Evolutionary conservation across 306 rosid genomes (phyloP).

Genomic region (Inga oerstediana): DNA sequence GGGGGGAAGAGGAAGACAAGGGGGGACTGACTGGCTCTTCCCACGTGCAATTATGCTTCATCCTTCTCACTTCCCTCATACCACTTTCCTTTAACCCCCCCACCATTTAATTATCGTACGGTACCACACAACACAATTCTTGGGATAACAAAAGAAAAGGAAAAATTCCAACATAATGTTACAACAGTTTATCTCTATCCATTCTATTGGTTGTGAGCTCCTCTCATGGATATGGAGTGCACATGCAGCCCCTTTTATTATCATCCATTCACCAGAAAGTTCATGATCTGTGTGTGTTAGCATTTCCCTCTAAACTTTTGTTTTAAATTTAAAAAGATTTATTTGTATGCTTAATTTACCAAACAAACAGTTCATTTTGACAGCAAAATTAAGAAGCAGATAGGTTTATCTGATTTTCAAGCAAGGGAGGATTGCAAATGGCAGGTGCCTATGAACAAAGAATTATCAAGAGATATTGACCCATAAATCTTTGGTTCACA

Average conservation of each 20-base stretch:
- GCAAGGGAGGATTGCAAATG: neutral
- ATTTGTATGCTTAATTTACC: neutral
- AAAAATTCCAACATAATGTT: neutral
- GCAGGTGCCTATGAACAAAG: neutral
- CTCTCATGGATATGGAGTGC: conserved; percentile 38
- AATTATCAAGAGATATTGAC: neutral
- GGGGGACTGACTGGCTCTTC: conserved; percentile 44
- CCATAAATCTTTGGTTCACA: neutral
- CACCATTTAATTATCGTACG: conserved; percentile 42
- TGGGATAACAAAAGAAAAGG: conserved; percentile 47
- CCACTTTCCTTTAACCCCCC: conserved; percentile 5
- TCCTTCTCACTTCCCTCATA: conserved; percentile 24
- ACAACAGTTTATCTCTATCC: neutral
- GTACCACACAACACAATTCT: conserved; percentile 35
- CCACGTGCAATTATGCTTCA: conserved; percentile 76
- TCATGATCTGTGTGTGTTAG: neutral
- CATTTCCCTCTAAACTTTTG: neutral
- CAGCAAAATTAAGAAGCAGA: neutral
- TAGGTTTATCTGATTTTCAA: neutral
- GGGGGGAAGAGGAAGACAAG: neutral
- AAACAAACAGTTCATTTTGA: neutral
- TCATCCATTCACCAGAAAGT: neutral
- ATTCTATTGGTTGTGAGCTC: conserved; percentile 27
- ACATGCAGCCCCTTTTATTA: conserved; percentile 48
- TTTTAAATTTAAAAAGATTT: too few relatives aligned